Evolutionary conservation across 352 stramenopile species (phyloP), one percentile per base, ranked within the genome.

Genomic region (Phytophthora tentaculata): DNA sequence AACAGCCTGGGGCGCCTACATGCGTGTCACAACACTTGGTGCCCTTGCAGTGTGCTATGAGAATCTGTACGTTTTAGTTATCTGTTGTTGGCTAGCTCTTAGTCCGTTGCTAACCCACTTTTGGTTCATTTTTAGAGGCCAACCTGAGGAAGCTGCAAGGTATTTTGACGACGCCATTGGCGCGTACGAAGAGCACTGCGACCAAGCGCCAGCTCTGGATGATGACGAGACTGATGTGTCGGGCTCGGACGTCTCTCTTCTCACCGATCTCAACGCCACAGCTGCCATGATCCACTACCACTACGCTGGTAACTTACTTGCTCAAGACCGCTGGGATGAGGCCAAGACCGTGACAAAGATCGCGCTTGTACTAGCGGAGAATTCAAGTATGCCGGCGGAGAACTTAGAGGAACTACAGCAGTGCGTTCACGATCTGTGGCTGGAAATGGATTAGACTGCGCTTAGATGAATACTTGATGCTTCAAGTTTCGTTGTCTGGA

Each of bases 281-380:
- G 64, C 54, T 23, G 57, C 69, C 17, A 69, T 76, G 69, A 66
- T 76, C 19, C 59, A 72, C 48, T 76, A 76, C 35, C 69, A 76
- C 54, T 76, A 73, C 54, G 58, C 63, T 19, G 64, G 57, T 14
- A 76, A 69, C 32, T 50, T 76, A 23, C 57, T 73, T 7, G 53
- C 64, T 24, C 69, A 69, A 52, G 53, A 62, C 13, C 43, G 49
- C 39, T 76, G 63, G 52, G 69, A 76, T 14, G 69, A 76, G 43
- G 57, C 49, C 12, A 76, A 69, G 53, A 73, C 45, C 49, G 56
- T 72, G 28, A 76, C 68, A 13, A 52, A 72, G 47, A 69, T 59
- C 14, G 52, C 68, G 9, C 41, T 76, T 17, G 43, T 49, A 35
- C 64, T 76, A 19, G 63, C 69, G 8, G 69, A 76, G 32, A 69